A percentile compares a stretch with the other conserved stretches of the same genome.
phyloP scores from a whole-genome alignment of 352 stramenopile species.

The Globisporangium carolinianum region DNA sequence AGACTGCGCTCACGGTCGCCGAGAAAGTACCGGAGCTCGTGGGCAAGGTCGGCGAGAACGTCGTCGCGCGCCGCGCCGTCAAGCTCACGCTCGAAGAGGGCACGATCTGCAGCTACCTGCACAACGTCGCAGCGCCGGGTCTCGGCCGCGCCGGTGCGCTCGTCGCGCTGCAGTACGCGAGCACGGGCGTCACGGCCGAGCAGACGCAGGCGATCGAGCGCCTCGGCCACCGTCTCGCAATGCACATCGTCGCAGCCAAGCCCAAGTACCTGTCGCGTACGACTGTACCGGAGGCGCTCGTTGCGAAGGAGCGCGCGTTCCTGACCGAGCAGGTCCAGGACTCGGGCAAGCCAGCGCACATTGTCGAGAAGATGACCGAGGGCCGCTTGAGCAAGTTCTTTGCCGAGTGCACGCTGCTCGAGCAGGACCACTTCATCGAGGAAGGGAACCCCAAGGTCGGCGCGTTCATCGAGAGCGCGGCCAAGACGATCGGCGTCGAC shows the following conservation, averaged over 20 bases:
- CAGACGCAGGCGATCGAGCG: conserved; percentile 54
- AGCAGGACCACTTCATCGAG: conserved; percentile 93
- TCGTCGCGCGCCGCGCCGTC: conserved; percentile 66
- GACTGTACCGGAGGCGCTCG: conserved; percentile 70
- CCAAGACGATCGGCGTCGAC: conserved; percentile 61
- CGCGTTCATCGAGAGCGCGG: conserved; percentile 57
- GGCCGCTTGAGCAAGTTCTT: conserved; percentile 93
- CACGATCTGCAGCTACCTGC: conserved; percentile 81
- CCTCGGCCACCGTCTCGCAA: conserved; percentile 90
- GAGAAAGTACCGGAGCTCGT: conserved; percentile 75
- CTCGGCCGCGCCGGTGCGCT: conserved; percentile 81
- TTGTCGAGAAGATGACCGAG: conserved; percentile 93
- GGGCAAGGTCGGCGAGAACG: conserved; percentile 84
- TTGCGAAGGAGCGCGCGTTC: conserved; percentile 91
- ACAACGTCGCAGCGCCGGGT: conserved; percentile 64
- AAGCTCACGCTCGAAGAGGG: conserved; percentile 61
- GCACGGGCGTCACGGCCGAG: conserved; percentile 32
- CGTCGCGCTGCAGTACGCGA: conserved; percentile 84
- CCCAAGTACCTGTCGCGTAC: conserved; percentile 87
- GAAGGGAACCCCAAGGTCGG: conserved; percentile 88
- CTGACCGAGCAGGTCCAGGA: conserved; percentile 85
- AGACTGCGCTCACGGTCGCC: conserved; percentile 31
- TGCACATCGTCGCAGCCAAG: conserved; percentile 94
- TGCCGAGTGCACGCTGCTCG: conserved; percentile 87
- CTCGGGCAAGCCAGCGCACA: conserved; percentile 85